Conservation (phyloP, 192 early-diverging fungal genomes). For the Coemansia asiatica region DNA sequence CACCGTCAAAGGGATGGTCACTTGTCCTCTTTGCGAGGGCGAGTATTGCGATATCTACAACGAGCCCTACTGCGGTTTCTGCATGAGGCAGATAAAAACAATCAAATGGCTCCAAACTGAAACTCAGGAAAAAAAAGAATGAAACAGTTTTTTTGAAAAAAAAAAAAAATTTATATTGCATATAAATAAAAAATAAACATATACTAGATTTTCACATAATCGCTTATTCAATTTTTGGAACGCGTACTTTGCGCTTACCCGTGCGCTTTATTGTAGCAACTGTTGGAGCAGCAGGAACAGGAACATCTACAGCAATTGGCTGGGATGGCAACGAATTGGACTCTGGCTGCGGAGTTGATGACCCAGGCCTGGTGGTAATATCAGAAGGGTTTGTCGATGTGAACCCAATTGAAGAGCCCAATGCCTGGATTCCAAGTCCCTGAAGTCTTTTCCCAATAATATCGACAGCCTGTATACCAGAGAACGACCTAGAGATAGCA, state of each 20-base stretch:
- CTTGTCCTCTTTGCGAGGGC: not conserved
- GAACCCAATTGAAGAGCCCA: not conserved
- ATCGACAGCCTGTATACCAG: not conserved
- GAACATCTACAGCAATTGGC: not conserved
- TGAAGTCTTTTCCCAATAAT: not conserved
- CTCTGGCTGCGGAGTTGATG: slow-evolving; percentile 13
- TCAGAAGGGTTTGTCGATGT: not conserved
- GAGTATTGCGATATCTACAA: not conserved
- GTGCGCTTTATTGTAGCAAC: slow-evolving; percentile 39
- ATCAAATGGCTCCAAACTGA: not conserved
- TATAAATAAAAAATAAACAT: not conserved
- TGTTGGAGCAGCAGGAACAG: not conserved
- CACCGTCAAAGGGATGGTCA: not conserved
- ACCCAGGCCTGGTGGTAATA: not conserved
- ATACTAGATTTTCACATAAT: not conserved
- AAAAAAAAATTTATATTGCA: not conserved
- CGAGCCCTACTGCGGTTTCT: not conserved
- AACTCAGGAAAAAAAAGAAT: not conserved
- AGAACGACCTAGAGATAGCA: not conserved
- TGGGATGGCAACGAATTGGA: not conserved
- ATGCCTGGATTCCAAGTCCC: slow-evolving; percentile 8
- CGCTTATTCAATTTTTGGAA: slow-evolving; percentile 40
- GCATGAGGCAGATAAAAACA: not conserved
- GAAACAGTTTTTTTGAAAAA: no score
- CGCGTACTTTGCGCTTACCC: slow-evolving; percentile 53